phyloP scores from a whole-genome alignment of 768 basidiomycete genomes.

The Postia placenta region DNA sequence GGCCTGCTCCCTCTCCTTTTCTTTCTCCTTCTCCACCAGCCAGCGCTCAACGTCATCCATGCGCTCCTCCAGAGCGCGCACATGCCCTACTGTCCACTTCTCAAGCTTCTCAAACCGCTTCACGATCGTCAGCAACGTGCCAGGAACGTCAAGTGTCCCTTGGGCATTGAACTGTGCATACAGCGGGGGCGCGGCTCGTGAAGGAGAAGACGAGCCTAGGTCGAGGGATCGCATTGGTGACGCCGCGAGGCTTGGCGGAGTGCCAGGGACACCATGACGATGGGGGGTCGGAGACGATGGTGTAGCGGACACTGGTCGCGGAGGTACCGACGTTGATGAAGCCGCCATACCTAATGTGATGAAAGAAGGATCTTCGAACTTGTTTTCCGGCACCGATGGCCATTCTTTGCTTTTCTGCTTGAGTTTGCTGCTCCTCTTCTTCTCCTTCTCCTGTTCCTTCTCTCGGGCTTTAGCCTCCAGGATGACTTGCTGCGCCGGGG shows the following conservation, averaged over 20 bases:
- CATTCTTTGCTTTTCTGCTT: constrained; percentile 30
- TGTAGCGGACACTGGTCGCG: constrained; percentile 42
- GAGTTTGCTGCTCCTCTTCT: constrained; percentile 27
- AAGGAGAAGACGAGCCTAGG: constrained; percentile 38
- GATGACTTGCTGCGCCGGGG: constrained; percentile 80
- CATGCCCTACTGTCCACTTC: constrained; percentile 85
- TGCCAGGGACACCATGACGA: constrained; percentile 41
- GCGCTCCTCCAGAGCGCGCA: constrained; percentile 82
- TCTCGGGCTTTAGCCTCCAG: constrained; percentile 65
- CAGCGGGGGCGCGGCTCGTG: constrained; percentile 57
- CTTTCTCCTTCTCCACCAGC: constrained; percentile 80
- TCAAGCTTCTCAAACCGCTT: constrained; percentile 85
- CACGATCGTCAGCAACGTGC: constrained; percentile 68
- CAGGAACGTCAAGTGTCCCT: constrained; percentile 69
- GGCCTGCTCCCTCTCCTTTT: constrained; percentile 35
- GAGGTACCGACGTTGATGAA: constrained; percentile 40
- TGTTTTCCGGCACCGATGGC: constrained; percentile 47
- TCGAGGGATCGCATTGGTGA: constrained; percentile 54
- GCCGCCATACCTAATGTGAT: constrained; percentile 45
- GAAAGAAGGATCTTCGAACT: constrained; percentile 52
- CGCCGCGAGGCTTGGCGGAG: constrained; percentile 53
- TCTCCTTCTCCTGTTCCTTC: constrained; percentile 43
- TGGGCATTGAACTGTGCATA: constrained; percentile 72
- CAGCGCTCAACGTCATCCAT: constrained; percentile 91
- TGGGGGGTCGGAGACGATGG: constrained; percentile 65